Base-by-base conservation (phyloP, 768 basidiomycete species). In the Glaciozyma martinii region DNA sequence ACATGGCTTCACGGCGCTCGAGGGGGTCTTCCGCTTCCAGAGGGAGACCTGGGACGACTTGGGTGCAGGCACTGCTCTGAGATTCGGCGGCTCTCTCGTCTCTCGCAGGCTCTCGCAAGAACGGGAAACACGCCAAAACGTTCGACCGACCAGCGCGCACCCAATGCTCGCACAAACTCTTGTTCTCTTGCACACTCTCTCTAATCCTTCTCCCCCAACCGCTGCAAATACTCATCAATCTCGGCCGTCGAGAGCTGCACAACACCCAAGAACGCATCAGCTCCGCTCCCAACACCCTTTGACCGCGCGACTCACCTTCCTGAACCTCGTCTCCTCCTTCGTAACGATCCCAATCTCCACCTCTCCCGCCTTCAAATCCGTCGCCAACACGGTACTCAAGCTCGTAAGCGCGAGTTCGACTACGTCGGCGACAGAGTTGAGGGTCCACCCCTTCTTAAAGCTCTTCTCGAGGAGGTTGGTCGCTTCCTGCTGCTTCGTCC, bases 401-500 rank as follows among this genome's bases (percentile, higher is more conserved):
- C 68, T 70, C n/a, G 32, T 47, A 5, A 74, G 49, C 37, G 73
- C 73, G 30, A 66, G 42, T 61, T 99, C 94, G 69, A 97, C 89
- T 33, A 93, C 91, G 65, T 89, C 87, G 3, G 83, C 81, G 27
- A 87, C 81, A 70, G 80, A 81, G 59, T 95, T 80, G 1, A 81
- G 83, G 78, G 93, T 87, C 57, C 91, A 87, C 0, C 86, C 88
- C 76, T 91, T 91, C 81, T 98, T 99, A 93, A 91, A 98, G 76
- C 90, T 90, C 80, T 98, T 98, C 80, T 99, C 95, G 52, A 99
- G 81, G 74, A 91, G 88, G 76, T 98, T 98, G 86, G 93, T 95
- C 1, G 90, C 92, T 75, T 99, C 95, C 74, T 95, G 94, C 73
- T 98, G 95, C 74, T 99, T 98, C 76, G 89, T 88, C 0, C 95